These are phyloP conservation scores for Shiraia bambusicola DNA, from an alignment of 2,329 filamentous ascomycete species.

Conservation along the genomic window DNA sequence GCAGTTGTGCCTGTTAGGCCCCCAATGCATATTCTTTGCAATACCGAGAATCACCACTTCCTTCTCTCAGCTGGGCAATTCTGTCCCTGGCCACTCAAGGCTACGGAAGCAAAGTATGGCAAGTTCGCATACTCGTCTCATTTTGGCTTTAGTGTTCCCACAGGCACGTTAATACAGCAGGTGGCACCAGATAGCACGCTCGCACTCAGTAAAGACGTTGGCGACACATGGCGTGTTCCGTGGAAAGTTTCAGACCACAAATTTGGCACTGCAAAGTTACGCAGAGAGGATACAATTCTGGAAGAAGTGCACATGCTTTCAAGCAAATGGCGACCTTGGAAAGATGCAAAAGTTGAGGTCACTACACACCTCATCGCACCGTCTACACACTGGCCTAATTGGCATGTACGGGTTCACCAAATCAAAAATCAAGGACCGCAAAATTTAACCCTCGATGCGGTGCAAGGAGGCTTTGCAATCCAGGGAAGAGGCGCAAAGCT, in stretches of 20 bases:
- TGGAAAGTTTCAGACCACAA: slow-evolving; percentile 28
- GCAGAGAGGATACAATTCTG: not conserved
- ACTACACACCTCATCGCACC: slow-evolving; percentile 27
- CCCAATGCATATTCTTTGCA: slow-evolving; percentile 52
- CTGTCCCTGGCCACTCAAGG: slow-evolving; percentile 41
- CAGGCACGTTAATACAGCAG: slow-evolving; percentile 43
- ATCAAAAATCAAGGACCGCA: slow-evolving; percentile 12
- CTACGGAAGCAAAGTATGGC: slow-evolving; percentile 40
- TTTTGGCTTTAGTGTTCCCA: slow-evolving; percentile 45
- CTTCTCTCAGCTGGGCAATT: slow-evolving; percentile 38
- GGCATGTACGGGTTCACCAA: slow-evolving; percentile 29
- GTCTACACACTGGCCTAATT: slow-evolving; percentile 30
- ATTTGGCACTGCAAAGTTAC: slow-evolving; percentile 2
- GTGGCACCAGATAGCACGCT: slow-evolving; percentile 46
- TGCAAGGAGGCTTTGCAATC: slow-evolving; percentile 36
- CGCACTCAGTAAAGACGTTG: slow-evolving; percentile 42
- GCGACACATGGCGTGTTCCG: slow-evolving; percentile 44
- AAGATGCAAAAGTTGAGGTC: slow-evolving; percentile 27
- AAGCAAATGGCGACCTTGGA: slow-evolving; percentile 35
- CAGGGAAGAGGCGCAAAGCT: slow-evolving; percentile 24
- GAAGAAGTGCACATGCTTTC: slow-evolving; percentile 16
- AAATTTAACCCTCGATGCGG: slow-evolving; percentile 5
- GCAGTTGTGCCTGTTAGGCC: slow-evolving; percentile 17
- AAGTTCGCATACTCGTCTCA: slow-evolving; percentile 42
- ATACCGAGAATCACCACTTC: slow-evolving; percentile 36